phyloP scores from a whole-genome alignment of 768 basidiomycete species.

The Gloeophyllum trabeum region DNA sequence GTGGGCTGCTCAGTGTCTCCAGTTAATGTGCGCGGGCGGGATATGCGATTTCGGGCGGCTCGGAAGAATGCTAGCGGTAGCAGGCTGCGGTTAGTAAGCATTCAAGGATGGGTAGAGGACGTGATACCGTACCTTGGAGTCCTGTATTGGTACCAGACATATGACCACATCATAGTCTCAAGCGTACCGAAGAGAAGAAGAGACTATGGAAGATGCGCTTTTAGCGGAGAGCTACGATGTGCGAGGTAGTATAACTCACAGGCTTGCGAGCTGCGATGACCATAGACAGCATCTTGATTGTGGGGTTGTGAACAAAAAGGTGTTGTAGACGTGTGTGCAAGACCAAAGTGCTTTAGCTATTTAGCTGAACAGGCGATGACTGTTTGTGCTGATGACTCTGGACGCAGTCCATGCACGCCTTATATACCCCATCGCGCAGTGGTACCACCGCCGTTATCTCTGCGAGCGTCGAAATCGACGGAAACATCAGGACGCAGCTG shows the following conservation, averaged over 20 bases:
- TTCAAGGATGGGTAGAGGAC: background rate
- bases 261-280: slow-evolving; percentile 11
- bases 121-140: slow-evolving; percentile 11
- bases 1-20: no score
- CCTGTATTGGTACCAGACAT: slow-evolving; percentile 13
- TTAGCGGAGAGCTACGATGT: background rate
- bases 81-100: background rate
- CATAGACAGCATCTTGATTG: background rate
- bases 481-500: no score
- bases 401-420: no score
- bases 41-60: slow-evolving; percentile 4
- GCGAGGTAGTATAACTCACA: slow-evolving; percentile 7
- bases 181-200: slow-evolving; percentile 13
- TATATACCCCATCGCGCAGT: no score
- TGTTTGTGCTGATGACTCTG: no score
- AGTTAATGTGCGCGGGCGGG: slow-evolving; percentile 2
- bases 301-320: background rate
- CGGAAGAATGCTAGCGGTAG: no score
- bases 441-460: no score
- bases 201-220: slow-evolving; percentile 6
- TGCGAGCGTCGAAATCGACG: no score
- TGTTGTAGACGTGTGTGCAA: background rate
- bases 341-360: no score
- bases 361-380: no score
- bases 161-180: slow-evolving; percentile 11